Percentiles rank a stretch among this genome's conserved stretches.
Conservation (phyloP, 768 basidiomycete genomes). For the Sporobolomyces phaffii region DNA sequence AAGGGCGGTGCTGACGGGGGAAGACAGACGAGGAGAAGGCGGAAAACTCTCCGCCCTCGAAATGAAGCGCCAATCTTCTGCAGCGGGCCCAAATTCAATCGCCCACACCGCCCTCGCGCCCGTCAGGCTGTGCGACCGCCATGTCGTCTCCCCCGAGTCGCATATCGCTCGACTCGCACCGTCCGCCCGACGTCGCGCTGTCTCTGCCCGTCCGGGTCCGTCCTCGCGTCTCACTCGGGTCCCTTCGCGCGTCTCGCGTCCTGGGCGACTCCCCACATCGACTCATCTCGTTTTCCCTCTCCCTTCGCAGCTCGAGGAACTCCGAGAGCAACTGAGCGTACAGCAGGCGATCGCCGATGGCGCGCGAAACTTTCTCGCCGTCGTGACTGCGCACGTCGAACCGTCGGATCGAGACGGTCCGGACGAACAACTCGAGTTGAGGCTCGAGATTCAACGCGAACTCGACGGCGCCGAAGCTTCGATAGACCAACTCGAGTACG, state of each 20-base stretch:
- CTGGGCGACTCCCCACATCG: background rate
- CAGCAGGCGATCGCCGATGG: conserved; percentile 82
- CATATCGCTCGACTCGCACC: background rate
- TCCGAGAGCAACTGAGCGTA: conserved; percentile 63
- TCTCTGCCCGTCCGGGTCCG: background rate
- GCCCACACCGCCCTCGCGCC: background rate
- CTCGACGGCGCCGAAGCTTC: background rate
- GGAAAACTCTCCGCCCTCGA: background rate
- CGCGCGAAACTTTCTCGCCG: conserved; percentile 70
- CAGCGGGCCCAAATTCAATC: background rate
- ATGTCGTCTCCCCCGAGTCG: background rate
- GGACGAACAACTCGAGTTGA: background rate
- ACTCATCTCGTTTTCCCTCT: background rate
- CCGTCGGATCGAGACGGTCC: too few relatives aligned
- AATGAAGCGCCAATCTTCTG: too few relatives aligned
- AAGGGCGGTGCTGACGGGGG: conserved; percentile 18
- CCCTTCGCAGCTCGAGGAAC: conserved; percentile 56
- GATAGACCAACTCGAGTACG: background rate
- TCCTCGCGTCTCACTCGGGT: too few relatives aligned
- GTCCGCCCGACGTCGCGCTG: background rate
- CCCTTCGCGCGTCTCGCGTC: background rate
- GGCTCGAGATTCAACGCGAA: background rate
- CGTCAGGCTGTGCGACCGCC: background rate
- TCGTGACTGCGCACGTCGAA: conserved; percentile 5
- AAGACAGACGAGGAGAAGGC: background rate